Evolutionary conservation across 2,329 filamentous ascomycete species (phyloP).

Genomic region (Penicillium verrucosum): DNA sequence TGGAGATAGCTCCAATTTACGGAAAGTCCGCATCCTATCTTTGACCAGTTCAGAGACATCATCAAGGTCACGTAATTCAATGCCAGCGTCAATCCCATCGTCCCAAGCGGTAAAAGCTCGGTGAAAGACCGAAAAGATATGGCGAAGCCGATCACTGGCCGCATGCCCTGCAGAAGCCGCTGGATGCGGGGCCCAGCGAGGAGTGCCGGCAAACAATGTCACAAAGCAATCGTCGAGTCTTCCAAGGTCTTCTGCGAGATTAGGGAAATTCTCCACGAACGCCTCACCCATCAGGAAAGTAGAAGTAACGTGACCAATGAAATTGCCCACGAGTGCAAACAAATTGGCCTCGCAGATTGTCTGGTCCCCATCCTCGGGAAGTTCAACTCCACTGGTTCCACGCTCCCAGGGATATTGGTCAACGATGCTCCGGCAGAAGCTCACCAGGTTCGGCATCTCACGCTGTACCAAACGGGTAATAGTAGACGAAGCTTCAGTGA

Average conservation of each 20-base stretch:
- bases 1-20: slow-evolving; percentile 36
- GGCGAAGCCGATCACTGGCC: slow-evolving; percentile 43
- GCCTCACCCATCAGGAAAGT: slow-evolving; percentile 53
- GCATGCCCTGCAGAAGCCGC: slow-evolving; percentile 49
- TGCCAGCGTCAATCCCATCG: slow-evolving; percentile 42
- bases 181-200: slow-evolving; percentile 55
- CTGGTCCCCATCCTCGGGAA: slow-evolving; percentile 38
- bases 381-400: slow-evolving; percentile 41
- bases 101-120: slow-evolving; percentile 43
- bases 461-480: slow-evolving; percentile 42
- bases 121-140: slow-evolving; percentile 43
- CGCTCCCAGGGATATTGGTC: slow-evolving; percentile 64
- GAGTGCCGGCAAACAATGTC: slow-evolving; percentile 54
- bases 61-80: slow-evolving; percentile 48
- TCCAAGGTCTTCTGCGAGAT: slow-evolving; percentile 55
- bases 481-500: slow-evolving; percentile 41
- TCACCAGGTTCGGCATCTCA: slow-evolving; percentile 55
- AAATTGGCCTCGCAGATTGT: slow-evolving; percentile 53
- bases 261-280: slow-evolving; percentile 51
- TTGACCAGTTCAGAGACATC: slow-evolving; percentile 48
- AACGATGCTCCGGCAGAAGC: slow-evolving; percentile 57
- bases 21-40: slow-evolving; percentile 42
- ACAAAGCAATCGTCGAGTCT: slow-evolving; percentile 54
- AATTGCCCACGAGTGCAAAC: slow-evolving; percentile 54
- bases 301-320: slow-evolving; percentile 50